phyloP scores from a whole-genome alignment of 2,329 filamentous ascomycete species.

The Phyllosticta paracitricarpa region DNA sequence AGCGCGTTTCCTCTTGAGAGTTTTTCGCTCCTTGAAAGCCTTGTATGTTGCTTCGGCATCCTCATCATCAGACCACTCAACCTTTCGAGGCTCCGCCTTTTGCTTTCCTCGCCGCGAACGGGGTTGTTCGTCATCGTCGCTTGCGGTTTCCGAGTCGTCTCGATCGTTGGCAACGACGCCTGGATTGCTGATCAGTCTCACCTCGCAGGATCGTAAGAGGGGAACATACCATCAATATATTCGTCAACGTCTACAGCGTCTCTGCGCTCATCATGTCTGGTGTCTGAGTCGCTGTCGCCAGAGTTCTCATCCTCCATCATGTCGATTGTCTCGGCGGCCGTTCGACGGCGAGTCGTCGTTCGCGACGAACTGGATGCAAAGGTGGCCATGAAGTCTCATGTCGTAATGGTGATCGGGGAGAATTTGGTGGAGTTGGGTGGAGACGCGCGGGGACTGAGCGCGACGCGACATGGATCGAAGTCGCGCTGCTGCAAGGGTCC shows the following conservation, averaged over 20 bases:
- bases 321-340: constrained; percentile 1
- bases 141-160: not conserved
- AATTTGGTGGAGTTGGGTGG: not conserved
- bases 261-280: constrained; percentile 25
- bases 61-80: constrained; percentile 41
- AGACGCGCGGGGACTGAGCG: not conserved
- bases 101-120: not conserved
- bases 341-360: not conserved
- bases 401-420: not conserved
- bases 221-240: constrained; percentile 21
- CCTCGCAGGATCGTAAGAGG: not conserved
- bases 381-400: not conserved
- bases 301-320: constrained; percentile 11
- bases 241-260: constrained; percentile 17
- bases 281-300: constrained; percentile 31
- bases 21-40: constrained; percentile 53
- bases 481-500: not conserved
- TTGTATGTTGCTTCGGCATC: constrained; percentile 47
- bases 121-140: not conserved
- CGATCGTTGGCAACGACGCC: not conserved
- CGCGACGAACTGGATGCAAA: not conserved
- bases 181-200: not conserved
- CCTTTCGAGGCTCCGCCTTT: constrained; percentile 3
- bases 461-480: not conserved
- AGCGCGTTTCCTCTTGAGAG: constrained; percentile 43